Base-by-base conservation (phyloP, 1,139 yeast species). In the Geotrichum reessii region DNA sequence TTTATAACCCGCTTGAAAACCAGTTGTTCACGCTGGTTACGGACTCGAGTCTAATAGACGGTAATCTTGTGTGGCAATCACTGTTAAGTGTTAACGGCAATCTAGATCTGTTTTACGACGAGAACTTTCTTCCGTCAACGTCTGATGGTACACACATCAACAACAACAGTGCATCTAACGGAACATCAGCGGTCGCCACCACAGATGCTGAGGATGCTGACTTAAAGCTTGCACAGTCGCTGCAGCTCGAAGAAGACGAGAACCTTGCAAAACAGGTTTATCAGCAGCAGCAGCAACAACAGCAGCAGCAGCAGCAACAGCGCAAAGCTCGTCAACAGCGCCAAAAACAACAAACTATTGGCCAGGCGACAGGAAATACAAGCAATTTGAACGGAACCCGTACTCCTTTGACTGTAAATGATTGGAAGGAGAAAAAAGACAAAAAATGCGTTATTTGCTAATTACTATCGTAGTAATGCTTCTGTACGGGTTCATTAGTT, bases 11-110 rank as follows among this genome's bases (percentile, higher is more conserved):
- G 2, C 17, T 37, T 80, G 80, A 68, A 87, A 86, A 67, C 77
- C 77, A 54, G 69, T 61, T 14, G 64, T 62, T 17, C 57, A 67
- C 31, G 63, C 83, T 91, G 52, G 83, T 89, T 8, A 87, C 95
- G 2, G 97, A 91, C 69, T 74, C 80, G 24, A 88, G 93, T 1
- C 86, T 83, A 65, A 71, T 74, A 17, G 76, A 78, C 48, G 69
- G 74, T 4, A 73, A 76, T 22, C 79, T 86, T 27, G 87, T 87
- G 11, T 91, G 97, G 97, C 91, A 87, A 67, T 80, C 87, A 0
- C 73, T 91, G 47, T 78, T 79, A 52, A 82, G 89, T 1, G 78
- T 85, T 2, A 77, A 79, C 57, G 96, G 96, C 0, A 76, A 77
- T 6, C 81, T 80, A 27, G 95, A 89, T 67, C 74, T 78, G 46